Conservation (phyloP, 345 rosid genomes). For the Gossypium stocksii region DNA sequence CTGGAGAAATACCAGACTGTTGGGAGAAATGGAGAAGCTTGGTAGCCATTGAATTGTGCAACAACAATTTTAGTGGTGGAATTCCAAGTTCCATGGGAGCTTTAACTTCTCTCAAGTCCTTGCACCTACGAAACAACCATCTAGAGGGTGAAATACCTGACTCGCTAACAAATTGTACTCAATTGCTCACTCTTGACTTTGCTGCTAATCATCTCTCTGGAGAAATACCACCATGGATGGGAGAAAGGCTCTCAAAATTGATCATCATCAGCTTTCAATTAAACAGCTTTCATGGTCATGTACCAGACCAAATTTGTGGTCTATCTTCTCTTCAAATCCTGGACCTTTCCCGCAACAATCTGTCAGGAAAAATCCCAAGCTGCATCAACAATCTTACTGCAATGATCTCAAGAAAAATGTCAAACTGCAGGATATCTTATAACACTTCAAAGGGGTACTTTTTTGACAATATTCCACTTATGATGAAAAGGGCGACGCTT, state of each 20-base stretch:
- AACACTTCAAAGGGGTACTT: neutral
- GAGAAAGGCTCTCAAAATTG: constrained; percentile 4
- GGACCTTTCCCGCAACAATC: constrained; percentile 18
- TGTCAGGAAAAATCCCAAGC: constrained; percentile 4
- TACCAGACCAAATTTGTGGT: constrained; percentile 10
- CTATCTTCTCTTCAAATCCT: constrained; percentile 17
- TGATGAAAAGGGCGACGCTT: neutral
- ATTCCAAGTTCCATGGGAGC: constrained; percentile 18
- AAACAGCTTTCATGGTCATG: constrained; percentile 13
- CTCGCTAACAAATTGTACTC: constrained; percentile 1
- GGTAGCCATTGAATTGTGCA: constrained; percentile 8
- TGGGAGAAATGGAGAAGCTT: neutral
- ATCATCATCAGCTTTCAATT: neutral
- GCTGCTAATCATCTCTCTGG: constrained; percentile 9
- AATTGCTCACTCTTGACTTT: constrained; percentile 1
- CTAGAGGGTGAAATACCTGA: constrained; percentile 17
- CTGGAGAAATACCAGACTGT: constrained; percentile 14
- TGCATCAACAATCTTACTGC: constrained; percentile 18
- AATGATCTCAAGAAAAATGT: constrained; percentile 9
- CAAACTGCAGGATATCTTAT: neutral
- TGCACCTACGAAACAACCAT: constrained; percentile 14
- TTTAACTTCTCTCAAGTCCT: neutral
- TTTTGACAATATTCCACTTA: neutral
- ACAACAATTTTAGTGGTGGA: constrained; percentile 17
- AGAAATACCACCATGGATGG: constrained; percentile 9